phyloP scores from a whole-genome alignment of 768 basidiomycete genomes.

The Botryobasidium botryosum region DNA sequence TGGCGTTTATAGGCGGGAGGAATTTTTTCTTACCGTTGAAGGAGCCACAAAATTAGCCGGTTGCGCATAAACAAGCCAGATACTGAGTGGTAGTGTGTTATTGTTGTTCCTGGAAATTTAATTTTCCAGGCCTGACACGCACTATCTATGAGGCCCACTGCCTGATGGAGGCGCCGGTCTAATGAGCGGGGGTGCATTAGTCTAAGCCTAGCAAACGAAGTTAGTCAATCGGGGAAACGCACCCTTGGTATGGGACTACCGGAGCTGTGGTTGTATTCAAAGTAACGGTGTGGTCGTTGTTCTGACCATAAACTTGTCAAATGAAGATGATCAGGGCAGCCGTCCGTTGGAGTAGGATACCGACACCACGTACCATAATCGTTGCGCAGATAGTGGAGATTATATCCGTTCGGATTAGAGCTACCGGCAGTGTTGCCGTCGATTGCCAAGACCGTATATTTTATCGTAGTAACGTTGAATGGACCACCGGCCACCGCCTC shows the following conservation, averaged over 20 bases:
- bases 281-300: neutral
- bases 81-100: too few species aligned
- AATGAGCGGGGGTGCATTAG: too few species aligned
- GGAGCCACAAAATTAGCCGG: constrained; percentile 13
- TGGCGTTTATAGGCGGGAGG: too few species aligned
- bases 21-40: constrained; percentile 2
- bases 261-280: neutral
- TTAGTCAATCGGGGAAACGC: too few species aligned
- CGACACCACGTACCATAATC: constrained; percentile 3
- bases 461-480: constrained; percentile 7
- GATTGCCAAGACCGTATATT: constrained; percentile 11
- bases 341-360: neutral
- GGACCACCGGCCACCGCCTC: constrained; percentile 2
- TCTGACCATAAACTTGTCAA: constrained; percentile 1
- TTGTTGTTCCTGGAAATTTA: too few species aligned
- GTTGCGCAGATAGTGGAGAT: constrained; percentile 10
- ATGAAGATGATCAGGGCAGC: too few species aligned
- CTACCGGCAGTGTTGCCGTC: constrained; percentile 9
- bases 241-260: too few species aligned
- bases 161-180: constrained; percentile 6
- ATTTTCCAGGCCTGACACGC: too few species aligned
- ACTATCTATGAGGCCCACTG: constrained; percentile 13
- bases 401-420: constrained; percentile 5
- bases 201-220: too few species aligned
- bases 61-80: constrained; percentile 14